A percentile compares a stretch with the other conserved stretches of the same genome.
phyloP scores from a whole-genome alignment of 1,139 yeast genomes.

The Pichia inconspicua region DNA sequence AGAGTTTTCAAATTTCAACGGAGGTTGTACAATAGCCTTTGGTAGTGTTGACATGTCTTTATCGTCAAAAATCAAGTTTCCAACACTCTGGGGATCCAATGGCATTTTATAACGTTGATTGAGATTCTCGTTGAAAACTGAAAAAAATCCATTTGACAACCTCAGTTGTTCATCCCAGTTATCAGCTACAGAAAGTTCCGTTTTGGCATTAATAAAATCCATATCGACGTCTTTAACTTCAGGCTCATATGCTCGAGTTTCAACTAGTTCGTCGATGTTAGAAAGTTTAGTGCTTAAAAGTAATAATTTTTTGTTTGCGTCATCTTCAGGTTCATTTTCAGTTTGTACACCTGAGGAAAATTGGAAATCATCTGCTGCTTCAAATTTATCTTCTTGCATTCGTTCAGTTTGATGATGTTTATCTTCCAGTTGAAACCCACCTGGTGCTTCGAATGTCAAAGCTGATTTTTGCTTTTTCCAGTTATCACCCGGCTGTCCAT shows the following conservation, averaged over 20 bases:
- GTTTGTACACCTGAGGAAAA: too few species aligned
- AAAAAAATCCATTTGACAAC: constrained; percentile 46
- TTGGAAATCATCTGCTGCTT: background rate
- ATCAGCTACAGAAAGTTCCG: constrained; percentile 42
- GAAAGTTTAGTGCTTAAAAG: constrained; percentile 1
- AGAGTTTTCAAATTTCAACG: constrained; percentile 9
- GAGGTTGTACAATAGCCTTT: constrained; percentile 8
- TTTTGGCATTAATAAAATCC: constrained; percentile 32
- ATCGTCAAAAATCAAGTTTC: constrained; percentile 49
- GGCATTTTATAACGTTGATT: constrained; percentile 18
- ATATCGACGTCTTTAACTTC: constrained; percentile 39
- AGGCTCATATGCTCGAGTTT: constrained; percentile 67
- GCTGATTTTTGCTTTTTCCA: constrained; percentile 17
- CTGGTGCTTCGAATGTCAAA: constrained; percentile 16
- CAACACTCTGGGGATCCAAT: constrained; percentile 33
- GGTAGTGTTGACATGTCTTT: constrained; percentile 19
- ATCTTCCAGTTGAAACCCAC: constrained; percentile 17
- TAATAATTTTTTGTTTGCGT: background rate
- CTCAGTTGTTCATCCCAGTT: constrained; percentile 62
- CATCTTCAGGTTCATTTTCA: background rate
- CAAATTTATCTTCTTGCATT: background rate
- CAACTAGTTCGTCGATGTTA: constrained; percentile 31
- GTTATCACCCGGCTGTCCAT: constrained; percentile 15
- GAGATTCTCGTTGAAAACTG: constrained; percentile 34
- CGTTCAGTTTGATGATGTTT: background rate